Percentiles rank a stretch among this genome's conserved stretches.
These are phyloP conservation scores for Colletotrichum neosansevieriae DNA, from an alignment of 2,329 filamentous ascomycete species.

Conservation along the genomic window DNA sequence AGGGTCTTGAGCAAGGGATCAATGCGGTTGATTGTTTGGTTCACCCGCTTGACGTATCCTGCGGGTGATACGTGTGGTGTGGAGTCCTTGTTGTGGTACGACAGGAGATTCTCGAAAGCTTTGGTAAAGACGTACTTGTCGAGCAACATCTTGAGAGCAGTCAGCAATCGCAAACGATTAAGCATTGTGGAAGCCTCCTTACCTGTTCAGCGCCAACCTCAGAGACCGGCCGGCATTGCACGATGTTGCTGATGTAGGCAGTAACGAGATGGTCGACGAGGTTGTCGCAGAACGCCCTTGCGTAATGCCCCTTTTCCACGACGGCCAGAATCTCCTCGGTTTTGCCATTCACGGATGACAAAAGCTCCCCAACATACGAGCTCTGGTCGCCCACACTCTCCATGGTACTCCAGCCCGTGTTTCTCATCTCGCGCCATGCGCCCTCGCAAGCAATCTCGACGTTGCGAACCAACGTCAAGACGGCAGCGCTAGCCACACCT, in stretches of 20 bases:
- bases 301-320: conserved; percentile 92
- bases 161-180: conserved; percentile 42
- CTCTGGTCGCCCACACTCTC: conserved; percentile 95
- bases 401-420: conserved; percentile 94
- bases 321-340: conserved; percentile 80
- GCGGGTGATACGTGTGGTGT: conserved; percentile 57
- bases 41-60: conserved; percentile 87
- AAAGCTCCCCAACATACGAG: conserved; percentile 86
- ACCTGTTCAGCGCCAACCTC: conserved; percentile 95
- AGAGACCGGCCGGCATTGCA: conserved; percentile 89
- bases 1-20: conserved; percentile 96
- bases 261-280: conserved; percentile 89
- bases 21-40: conserved; percentile 84
- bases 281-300: conserved; percentile 94
- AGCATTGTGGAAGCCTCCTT: conserved; percentile 41
- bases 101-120: conserved; percentile 78
- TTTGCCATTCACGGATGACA: conserved; percentile 78
- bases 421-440: conserved; percentile 96
- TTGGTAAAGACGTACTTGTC: conserved; percentile 94
- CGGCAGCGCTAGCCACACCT: conserved; percentile 89
- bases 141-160: conserved; percentile 79
- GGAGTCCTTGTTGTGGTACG: conserved; percentile 64
- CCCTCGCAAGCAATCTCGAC: conserved; percentile 87
- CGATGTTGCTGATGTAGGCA: conserved; percentile 84
- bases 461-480: conserved; percentile 84